phyloP scores from a whole-genome alignment of 306 rosid genomes.

The Bauhinia variegata region DNA sequence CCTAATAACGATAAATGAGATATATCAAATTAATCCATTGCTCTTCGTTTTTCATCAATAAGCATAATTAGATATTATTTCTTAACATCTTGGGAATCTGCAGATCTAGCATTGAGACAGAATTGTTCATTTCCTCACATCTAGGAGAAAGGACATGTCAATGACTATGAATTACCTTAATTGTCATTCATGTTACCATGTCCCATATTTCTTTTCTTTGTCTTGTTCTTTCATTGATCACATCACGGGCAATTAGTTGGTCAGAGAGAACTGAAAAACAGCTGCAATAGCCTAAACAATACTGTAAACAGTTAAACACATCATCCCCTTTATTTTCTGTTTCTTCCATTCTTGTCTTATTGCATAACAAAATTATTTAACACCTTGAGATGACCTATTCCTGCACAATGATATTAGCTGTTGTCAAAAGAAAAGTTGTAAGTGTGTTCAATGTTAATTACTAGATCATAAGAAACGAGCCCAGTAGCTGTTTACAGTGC shows the following conservation, averaged over 20 bases:
- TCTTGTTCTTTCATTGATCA: constrained; percentile 11
- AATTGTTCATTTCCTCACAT: no score
- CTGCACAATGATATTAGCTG: constrained; percentile 29
- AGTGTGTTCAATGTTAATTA: constrained; percentile 31
- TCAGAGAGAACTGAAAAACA: not conserved
- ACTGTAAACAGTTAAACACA: not conserved
- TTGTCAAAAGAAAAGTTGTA: constrained; percentile 10
- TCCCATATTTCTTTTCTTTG: not conserved
- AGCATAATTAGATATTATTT: no score
- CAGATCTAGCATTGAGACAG: no score
- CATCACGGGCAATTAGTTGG: no score
- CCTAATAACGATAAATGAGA: no score
- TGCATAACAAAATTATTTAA: constrained; percentile 5
- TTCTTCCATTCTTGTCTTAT: constrained; percentile 24
- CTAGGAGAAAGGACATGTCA: no score
- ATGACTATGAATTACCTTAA: no score
- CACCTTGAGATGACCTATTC: constrained; percentile 1
- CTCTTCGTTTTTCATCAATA: no score
- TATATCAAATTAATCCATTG: no score
- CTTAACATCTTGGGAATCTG: no score
- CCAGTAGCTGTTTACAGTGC: constrained; percentile 41
- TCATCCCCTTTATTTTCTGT: constrained; percentile 26
- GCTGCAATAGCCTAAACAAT: not conserved
- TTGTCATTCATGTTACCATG: no score
- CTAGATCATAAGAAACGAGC: constrained; percentile 37